A percentile compares a stretch with the other conserved stretches of the same genome.
phyloP scores from a whole-genome alignment of 2,329 filamentous ascomycete genomes.

The Rugonectria rugulosa region DNA sequence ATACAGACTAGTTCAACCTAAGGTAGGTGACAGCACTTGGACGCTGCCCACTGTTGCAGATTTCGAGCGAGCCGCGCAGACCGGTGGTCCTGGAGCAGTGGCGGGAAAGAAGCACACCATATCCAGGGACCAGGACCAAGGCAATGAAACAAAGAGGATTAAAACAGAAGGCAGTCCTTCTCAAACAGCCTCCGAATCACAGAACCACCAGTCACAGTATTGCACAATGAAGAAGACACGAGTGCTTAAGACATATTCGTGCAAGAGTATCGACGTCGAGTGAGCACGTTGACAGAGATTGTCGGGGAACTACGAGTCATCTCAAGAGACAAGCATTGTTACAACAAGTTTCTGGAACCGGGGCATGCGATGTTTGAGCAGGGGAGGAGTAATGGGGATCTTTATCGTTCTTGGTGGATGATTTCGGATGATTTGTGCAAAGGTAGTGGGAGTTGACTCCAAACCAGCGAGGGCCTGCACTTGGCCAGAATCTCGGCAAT shows the following conservation, averaged over 20 bases:
- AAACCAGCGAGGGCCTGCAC: not conserved
- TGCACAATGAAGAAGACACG: not conserved
- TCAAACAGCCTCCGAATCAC: not conserved
- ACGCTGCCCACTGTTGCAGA: constrained; percentile 37
- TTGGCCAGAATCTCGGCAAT: not conserved
- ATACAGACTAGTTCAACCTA: constrained; percentile 30
- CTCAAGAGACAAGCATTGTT: not conserved
- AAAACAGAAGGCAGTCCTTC: constrained; percentile 18
- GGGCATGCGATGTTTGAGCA: not conserved
- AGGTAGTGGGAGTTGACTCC: not conserved
- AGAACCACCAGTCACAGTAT: not conserved
- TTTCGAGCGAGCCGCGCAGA: constrained; percentile 31
- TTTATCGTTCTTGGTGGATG: not conserved
- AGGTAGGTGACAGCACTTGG: constrained; percentile 13
- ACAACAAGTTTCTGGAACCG: not conserved
- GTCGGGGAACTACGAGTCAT: not conserved
- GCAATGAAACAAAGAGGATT: constrained; percentile 18
- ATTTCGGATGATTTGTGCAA: not conserved
- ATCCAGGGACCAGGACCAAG: not conserved
- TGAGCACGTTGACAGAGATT: not conserved
- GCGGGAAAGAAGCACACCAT: constrained; percentile 1
- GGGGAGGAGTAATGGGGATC: not conserved
- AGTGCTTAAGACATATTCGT: constrained; percentile 19
- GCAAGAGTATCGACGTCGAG: constrained; percentile 11
- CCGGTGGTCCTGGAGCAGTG: not conserved